These are phyloP conservation scores for Buxus sempervirens DNA, from an alignment of 164 flowering plant species.

Conservation along the genomic window DNA sequence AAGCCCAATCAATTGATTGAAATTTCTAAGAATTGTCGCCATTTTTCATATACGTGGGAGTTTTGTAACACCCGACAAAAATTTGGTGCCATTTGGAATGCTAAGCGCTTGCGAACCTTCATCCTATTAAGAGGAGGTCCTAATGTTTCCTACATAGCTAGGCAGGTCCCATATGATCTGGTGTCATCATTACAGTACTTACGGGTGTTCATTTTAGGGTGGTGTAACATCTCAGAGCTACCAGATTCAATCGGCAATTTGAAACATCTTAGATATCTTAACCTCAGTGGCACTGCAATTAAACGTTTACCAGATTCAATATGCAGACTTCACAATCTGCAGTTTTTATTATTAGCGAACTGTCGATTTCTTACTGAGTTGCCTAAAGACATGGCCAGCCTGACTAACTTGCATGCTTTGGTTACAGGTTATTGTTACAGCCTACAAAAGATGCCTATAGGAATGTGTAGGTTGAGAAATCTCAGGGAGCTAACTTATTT, in stretches of 20 bases:
- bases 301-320: constrained; percentile 24
- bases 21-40: not conserved
- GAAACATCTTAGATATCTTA: constrained; percentile 27
- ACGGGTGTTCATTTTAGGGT: constrained; percentile 18
- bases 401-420: constrained; percentile 24
- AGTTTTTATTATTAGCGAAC: constrained; percentile 20
- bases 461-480: constrained; percentile 13
- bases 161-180: constrained; percentile 3
- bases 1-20: too few relatives aligned
- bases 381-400: constrained; percentile 15
- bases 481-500: constrained; percentile 16
- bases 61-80: constrained; percentile 1
- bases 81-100: constrained; percentile 13
- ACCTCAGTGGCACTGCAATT: constrained; percentile 22
- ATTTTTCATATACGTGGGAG: not conserved
- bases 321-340: constrained; percentile 22
- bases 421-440: not conserved
- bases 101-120: constrained; percentile 22
- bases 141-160: not conserved
- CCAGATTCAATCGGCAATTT: constrained; percentile 18
- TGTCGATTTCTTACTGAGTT: constrained; percentile 21
- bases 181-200: constrained; percentile 15
- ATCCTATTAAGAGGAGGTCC: not conserved
- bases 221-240: not conserved
- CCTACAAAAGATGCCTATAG: constrained; percentile 11